phyloP scores from a whole-genome alignment of 2,329 filamentous ascomycete species.

The Mollisia scopiformis region DNA sequence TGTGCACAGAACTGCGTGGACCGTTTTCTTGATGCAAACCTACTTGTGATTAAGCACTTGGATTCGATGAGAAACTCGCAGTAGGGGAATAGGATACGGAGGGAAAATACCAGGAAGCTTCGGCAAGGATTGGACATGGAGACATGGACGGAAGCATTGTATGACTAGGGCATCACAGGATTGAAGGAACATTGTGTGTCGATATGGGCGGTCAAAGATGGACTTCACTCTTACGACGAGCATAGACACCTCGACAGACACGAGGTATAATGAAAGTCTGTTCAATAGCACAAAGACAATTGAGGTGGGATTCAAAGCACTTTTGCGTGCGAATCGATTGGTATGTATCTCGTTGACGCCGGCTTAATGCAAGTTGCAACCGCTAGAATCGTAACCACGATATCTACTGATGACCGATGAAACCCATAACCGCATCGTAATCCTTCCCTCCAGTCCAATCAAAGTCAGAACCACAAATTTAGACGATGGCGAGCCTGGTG shows the following conservation, averaged over 20 bases:
- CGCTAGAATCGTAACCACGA: conserved; percentile 30
- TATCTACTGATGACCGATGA: conserved; percentile 14
- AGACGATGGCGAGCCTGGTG: conserved; percentile 98
- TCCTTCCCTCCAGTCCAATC: conserved; percentile 40
- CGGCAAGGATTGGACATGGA: too few species aligned
- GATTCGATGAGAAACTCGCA: conserved; percentile 58
- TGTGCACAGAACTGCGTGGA: conserved; percentile 95
- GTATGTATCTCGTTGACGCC: conserved; percentile 37
- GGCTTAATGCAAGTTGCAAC: conserved; percentile 35
- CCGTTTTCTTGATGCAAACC: conserved; percentile 87
- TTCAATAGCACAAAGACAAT: not conserved
- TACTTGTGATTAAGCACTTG: conserved; percentile 83
- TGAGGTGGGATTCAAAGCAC: conserved; percentile 25
- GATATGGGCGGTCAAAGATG: not conserved
- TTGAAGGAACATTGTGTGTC: not conserved
- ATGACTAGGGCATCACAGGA: not conserved
- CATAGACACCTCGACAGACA: not conserved
- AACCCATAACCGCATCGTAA: conserved; percentile 30
- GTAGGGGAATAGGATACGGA: not conserved
- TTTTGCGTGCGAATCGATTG: conserved; percentile 33
- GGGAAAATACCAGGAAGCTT: not conserved
- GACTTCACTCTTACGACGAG: conserved; percentile 20
- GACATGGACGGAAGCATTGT: not conserved
- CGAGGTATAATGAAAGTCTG: not conserved
- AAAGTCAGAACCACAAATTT: conserved; percentile 55